phyloP scores from a whole-genome alignment of 768 basidiomycete genomes.

The Gautieria morchelliformis region DNA sequence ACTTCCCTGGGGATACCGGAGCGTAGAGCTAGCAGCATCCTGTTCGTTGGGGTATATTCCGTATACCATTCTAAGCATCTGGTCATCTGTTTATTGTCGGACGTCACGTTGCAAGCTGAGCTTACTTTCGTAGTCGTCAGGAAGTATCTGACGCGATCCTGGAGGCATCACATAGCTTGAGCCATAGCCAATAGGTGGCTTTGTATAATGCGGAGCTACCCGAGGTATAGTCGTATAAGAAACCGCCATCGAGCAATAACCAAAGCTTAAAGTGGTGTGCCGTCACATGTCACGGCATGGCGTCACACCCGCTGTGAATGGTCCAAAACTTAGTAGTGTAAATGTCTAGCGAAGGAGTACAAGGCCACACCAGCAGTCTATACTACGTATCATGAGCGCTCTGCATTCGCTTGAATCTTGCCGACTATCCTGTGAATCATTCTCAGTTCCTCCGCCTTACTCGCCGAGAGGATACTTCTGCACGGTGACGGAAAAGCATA shows the following conservation, averaged over 20 bases:
- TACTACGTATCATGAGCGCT: background rate
- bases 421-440: background rate
- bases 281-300: too few relatives aligned
- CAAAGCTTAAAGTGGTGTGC: too few relatives aligned
- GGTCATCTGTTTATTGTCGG: background rate
- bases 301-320: too few relatives aligned
- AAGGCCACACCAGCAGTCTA: too few relatives aligned
- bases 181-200: background rate
- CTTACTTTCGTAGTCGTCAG: constrained; percentile 9
- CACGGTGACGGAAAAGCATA: background rate
- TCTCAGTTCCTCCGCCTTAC: background rate
- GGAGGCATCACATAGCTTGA: background rate
- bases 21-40: constrained; percentile 83
- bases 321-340: too few relatives aligned
- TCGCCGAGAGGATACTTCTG: background rate
- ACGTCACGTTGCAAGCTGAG: background rate
- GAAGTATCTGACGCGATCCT: background rate
- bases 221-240: background rate
- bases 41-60: constrained; percentile 67
- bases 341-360: too few relatives aligned
- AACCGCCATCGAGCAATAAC: too few relatives aligned
- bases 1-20: constrained; percentile 79
- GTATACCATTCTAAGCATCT: constrained; percentile 69
- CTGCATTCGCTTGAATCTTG: background rate
- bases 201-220: background rate